These are phyloP conservation scores for Periconia sp. DNA, from an alignment of 2,329 filamentous ascomycete species.

Conservation along the genomic window DNA sequence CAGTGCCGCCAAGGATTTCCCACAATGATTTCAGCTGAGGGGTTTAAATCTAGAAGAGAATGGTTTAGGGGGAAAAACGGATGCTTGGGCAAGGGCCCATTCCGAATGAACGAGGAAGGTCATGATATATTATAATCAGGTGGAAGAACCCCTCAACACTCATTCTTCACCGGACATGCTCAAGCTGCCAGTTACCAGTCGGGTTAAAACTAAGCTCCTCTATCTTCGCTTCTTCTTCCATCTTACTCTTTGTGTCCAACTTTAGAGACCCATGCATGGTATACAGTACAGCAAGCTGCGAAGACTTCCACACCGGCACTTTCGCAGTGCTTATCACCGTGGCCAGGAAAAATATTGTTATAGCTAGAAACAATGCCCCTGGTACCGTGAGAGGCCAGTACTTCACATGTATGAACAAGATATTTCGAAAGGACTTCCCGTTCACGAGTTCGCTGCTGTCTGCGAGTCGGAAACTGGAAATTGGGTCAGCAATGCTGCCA, in stretches of 20 bases:
- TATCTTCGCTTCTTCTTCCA: not conserved
- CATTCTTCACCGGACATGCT: no score
- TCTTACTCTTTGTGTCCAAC: not conserved
- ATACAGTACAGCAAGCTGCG: constrained; percentile 4
- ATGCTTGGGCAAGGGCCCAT: no score
- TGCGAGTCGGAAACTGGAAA: not conserved
- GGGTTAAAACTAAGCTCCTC: constrained; percentile 1
- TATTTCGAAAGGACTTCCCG: not conserved
- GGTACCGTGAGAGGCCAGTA: not conserved
- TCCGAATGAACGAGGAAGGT: no score
- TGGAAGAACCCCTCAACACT: no score
- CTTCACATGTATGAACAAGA: not conserved
- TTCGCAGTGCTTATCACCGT: not conserved
- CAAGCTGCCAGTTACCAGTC: no score
- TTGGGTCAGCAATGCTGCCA: not conserved
- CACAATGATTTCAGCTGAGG: no score
- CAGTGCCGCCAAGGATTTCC: no score
- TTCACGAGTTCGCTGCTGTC: not conserved
- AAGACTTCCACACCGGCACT: constrained; percentile 6
- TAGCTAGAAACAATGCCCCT: not conserved
- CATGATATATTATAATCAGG: no score
- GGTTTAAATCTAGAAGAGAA: no score
- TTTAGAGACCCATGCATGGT: not conserved
- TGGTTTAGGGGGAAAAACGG: no score
- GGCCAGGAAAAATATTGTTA: not conserved